These are phyloP conservation scores for Talaromyces borbonicus DNA, from an alignment of 495 filamentous ascomycete genomes.

Conservation along the genomic window DNA sequence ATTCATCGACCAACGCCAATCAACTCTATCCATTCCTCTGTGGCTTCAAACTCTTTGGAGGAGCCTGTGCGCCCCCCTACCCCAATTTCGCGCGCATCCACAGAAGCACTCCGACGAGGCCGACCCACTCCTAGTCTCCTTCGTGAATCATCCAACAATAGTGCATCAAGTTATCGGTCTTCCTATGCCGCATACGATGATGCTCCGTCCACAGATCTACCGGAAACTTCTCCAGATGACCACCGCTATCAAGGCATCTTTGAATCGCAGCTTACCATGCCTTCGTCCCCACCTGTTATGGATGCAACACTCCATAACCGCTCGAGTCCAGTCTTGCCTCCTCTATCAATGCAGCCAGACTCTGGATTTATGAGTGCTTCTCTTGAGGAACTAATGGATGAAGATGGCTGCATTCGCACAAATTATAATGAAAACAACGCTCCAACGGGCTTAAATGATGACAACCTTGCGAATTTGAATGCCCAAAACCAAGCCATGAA, in stretches of 20 bases:
- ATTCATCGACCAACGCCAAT: constrained; percentile 65
- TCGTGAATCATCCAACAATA: constrained; percentile 31
- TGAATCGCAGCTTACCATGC: constrained; percentile 48
- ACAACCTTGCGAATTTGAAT: constrained; percentile 22
- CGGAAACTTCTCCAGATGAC: constrained; percentile 35
- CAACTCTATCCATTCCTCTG: constrained; percentile 37
- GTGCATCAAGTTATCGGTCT: constrained; percentile 32
- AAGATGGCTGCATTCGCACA: constrained; percentile 34
- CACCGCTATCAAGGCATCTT: constrained; percentile 38
- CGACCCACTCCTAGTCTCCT: constrained; percentile 28
- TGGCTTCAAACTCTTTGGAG: constrained; percentile 49
- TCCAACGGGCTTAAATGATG: constrained; percentile 23
- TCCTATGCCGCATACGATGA: constrained; percentile 39
- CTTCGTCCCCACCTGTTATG: constrained; percentile 70
- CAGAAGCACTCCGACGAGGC: constrained; percentile 22
- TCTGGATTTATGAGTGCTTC: constrained; percentile 76
- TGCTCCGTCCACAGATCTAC: constrained; percentile 18
- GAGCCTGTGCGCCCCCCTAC: constrained; percentile 75
- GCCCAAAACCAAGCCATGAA: constrained; percentile 11
- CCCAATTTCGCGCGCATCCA: constrained; percentile 48
- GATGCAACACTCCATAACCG: constrained; percentile 43
- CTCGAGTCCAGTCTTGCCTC: constrained; percentile 67
- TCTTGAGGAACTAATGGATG: constrained; percentile 48
- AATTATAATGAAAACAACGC: constrained; percentile 17
- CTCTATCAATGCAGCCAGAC: constrained; percentile 51